Percentiles rank a stretch among this genome's conserved stretches.
phyloP scores from a whole-genome alignment of 2,329 filamentous ascomycete genomes.

The Diatrype stigma region DNA sequence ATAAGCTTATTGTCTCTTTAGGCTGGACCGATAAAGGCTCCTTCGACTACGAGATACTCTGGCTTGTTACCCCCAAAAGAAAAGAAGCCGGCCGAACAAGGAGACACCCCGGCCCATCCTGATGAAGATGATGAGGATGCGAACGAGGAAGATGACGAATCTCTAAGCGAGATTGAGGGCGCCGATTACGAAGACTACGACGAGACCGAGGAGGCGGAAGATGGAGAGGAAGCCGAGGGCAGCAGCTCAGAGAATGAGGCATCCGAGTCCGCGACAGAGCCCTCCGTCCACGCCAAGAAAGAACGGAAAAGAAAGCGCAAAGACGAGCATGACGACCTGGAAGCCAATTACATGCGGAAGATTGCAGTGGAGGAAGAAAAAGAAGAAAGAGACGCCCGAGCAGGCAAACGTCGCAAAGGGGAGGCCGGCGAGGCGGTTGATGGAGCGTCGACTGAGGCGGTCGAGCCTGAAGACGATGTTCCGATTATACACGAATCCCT shows the following conservation, averaged over 20 bases:
- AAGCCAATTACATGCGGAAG: constrained; percentile 65
- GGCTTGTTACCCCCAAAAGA: constrained; percentile 29
- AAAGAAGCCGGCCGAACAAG: constrained; percentile 28
- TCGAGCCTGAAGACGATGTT: constrained; percentile 32
- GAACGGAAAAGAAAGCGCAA: constrained; percentile 64
- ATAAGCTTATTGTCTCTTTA: constrained; percentile 21
- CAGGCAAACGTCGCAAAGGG: constrained; percentile 51
- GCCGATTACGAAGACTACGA: constrained; percentile 36
- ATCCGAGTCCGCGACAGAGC: constrained; percentile 34
- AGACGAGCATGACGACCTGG: constrained; percentile 65
- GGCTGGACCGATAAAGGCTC: constrained; percentile 48
- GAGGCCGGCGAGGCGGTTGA: constrained; percentile 27
- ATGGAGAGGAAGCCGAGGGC: constrained; percentile 35
- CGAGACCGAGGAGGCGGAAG: constrained; percentile 39
- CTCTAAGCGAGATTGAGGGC: constrained; percentile 34
- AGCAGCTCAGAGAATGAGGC: constrained; percentile 31
- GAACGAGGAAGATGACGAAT: constrained; percentile 28
- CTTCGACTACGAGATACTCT: constrained; percentile 42
- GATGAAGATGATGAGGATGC: constrained; percentile 17
- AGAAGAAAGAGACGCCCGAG: constrained; percentile 30
- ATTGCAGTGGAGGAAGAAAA: constrained; percentile 56
- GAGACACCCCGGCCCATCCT: constrained; percentile 16
- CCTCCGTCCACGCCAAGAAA: constrained; percentile 38
- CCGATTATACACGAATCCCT: constrained; percentile 55
- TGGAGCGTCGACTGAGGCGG: constrained; percentile 16